Evolutionary conservation across 768 basidiomycete genomes (phyloP).

Genomic region (Leucocoprinus leucothites): DNA sequence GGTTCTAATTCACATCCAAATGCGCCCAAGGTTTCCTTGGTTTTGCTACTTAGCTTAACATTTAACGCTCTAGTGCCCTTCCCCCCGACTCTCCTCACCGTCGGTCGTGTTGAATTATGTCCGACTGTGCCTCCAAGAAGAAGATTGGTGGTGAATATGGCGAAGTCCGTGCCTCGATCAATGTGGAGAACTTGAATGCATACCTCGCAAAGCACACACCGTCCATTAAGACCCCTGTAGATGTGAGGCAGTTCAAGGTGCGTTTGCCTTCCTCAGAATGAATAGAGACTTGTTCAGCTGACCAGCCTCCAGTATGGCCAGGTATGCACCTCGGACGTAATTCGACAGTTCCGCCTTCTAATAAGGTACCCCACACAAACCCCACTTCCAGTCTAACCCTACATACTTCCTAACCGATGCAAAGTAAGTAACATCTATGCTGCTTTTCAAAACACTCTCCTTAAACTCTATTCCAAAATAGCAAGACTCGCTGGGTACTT

Average conservation of each 20-base stretch:
- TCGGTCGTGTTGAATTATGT: conserved; percentile 18
- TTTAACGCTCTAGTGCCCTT: too few relatives aligned
- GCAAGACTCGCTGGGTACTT: conserved; percentile 69
- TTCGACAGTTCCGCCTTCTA: not conserved
- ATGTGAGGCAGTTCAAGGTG: conserved; percentile 92
- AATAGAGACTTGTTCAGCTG: not conserved
- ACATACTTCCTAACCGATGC: conserved; percentile 91
- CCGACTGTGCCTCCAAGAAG: conserved; percentile 29
- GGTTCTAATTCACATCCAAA: too few relatives aligned
- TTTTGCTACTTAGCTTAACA: too few relatives aligned
- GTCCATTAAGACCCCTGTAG: conserved; percentile 58
- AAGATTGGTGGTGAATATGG: conserved; percentile 77
- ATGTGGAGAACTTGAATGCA: conserved; percentile 56
- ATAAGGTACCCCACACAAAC: conserved; percentile 61
- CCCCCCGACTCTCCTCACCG: not conserved
- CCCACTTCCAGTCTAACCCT: conserved; percentile 94
- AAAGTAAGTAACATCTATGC: conserved; percentile 39
- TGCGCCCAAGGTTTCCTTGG: too few relatives aligned
- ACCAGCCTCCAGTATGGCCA: conserved; percentile 68
- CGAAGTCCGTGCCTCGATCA: conserved; percentile 65
- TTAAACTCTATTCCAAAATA: conserved; percentile 20
- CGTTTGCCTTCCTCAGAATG: conserved; percentile 20
- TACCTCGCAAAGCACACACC: conserved; percentile 61
- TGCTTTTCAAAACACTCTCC: not conserved
- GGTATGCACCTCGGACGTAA: conserved; percentile 37